Conservation (phyloP, 345 rosid species). For the Angophora floribunda region DNA sequence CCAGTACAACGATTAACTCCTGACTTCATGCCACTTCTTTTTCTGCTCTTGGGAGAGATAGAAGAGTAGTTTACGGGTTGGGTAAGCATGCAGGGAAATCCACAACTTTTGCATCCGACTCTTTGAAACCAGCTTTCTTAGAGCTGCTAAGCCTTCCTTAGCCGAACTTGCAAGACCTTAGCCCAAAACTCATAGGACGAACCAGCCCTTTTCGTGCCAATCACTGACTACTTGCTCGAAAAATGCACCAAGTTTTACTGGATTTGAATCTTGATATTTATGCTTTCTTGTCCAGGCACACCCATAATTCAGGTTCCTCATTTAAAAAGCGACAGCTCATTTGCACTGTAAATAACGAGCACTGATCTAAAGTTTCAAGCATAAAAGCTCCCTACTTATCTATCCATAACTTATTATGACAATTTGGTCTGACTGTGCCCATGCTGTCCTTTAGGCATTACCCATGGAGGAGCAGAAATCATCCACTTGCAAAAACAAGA, state of each 20-base stretch:
- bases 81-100: not conserved
- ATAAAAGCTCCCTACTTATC: not conserved
- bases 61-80: not conserved
- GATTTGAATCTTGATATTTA: not conserved
- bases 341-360: not conserved
- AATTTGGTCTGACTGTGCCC: not conserved
- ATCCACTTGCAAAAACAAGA: not conserved
- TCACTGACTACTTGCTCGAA: not conserved
- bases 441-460: not conserved
- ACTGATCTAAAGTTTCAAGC: not conserved
- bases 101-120: not conserved
- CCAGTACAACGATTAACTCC: too few species aligned
- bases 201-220: too few species aligned
- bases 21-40: too few species aligned
- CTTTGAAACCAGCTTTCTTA: not conserved
- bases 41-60: too few species aligned
- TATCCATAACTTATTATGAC: not conserved
- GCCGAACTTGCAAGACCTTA: too few species aligned
- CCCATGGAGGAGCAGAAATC: not conserved
- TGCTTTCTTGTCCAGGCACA: not conserved
- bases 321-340: not conserved
- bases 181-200: too few species aligned
- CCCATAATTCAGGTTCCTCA: not conserved
- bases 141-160: not conserved
- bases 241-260: not conserved